A percentile compares a stretch with the other conserved stretches of the same genome.
These are phyloP conservation scores for Eimeria brunetti DNA, from an alignment of 169 alveolate species.

Conservation along the genomic window DNA sequence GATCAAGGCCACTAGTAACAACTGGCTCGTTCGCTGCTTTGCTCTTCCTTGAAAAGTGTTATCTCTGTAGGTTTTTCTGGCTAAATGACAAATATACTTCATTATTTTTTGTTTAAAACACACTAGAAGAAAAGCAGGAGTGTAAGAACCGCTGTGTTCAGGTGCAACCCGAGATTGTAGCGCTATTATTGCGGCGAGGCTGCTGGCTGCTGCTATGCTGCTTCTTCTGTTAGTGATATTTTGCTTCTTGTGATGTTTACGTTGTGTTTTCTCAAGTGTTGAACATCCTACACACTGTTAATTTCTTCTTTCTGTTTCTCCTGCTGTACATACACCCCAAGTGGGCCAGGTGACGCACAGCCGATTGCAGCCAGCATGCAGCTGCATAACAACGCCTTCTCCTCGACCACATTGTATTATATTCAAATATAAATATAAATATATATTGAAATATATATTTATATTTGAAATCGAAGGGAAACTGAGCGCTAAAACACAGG, in stretches of 20 bases:
- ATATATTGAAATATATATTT: background rate
- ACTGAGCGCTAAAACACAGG: background rate
- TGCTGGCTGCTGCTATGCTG: background rate
- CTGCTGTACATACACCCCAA: background rate
- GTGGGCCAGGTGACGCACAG: conserved; percentile 22
- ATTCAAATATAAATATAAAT: no score
- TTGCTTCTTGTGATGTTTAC: background rate
- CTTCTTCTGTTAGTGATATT: background rate
- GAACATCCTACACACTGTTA: background rate
- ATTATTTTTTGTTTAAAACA: background rate
- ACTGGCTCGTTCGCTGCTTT: no score
- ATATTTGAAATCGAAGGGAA: background rate
- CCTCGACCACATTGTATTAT: background rate
- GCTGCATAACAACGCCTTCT: background rate
- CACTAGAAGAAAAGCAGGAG: conserved; percentile 10
- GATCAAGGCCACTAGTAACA: no score
- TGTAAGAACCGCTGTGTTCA: background rate
- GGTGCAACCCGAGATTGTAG: background rate
- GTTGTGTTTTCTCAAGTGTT: background rate
- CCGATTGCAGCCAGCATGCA: conserved; percentile 24
- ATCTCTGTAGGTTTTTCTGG: no score
- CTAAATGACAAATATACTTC: background rate
- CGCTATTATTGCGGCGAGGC: background rate
- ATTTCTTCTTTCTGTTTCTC: background rate
- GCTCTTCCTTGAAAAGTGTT: no score